phyloP scores from a whole-genome alignment of 2,329 filamentous ascomycete species.

The Arthrobotrys sphaeroides region DNA sequence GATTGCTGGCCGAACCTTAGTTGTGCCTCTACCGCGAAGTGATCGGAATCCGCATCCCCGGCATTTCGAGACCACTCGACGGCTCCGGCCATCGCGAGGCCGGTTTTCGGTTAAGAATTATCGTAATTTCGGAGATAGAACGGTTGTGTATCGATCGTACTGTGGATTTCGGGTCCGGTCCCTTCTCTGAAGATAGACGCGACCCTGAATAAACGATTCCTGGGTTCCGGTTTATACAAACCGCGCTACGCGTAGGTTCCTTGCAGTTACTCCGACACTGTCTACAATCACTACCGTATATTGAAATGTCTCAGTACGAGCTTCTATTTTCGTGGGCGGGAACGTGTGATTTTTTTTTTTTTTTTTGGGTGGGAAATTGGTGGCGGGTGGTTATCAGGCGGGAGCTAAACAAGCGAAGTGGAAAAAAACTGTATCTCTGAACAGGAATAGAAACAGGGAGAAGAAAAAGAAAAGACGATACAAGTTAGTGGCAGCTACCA shows the following conservation, averaged over 20 bases:
- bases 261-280: slow-evolving; percentile 48
- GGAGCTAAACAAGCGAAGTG: slow-evolving; percentile 53
- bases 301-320: slow-evolving; percentile 49
- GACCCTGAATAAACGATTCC: slow-evolving; percentile 20
- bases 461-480: slow-evolving; percentile 38
- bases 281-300: slow-evolving; percentile 52
- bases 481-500: slow-evolving; percentile 52
- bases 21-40: slow-evolving; percentile 51
- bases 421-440: slow-evolving; percentile 47
- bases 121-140: slow-evolving; percentile 32
- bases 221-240: slow-evolving; percentile 44
- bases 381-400: slow-evolving; percentile 51
- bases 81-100: slow-evolving; percentile 55
- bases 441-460: slow-evolving; percentile 22
- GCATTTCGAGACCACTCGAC: slow-evolving; percentile 58
- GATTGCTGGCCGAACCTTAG: slow-evolving; percentile 55
- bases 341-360: slow-evolving; percentile 31
- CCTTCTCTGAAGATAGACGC: slow-evolving; percentile 27
- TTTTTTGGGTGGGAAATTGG: slow-evolving; percentile 18
- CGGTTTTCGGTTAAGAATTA: slow-evolving; percentile 38
- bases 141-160: slow-evolving; percentile 22
- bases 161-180: slow-evolving; percentile 16
- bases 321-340: slow-evolving; percentile 52
- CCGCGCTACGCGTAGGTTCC: slow-evolving; percentile 52
- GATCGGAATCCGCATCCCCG: slow-evolving; percentile 54